Conservation (phyloP, 2,329 filamentous ascomycete genomes). For the Allantophomopsis lycopodina region DNA sequence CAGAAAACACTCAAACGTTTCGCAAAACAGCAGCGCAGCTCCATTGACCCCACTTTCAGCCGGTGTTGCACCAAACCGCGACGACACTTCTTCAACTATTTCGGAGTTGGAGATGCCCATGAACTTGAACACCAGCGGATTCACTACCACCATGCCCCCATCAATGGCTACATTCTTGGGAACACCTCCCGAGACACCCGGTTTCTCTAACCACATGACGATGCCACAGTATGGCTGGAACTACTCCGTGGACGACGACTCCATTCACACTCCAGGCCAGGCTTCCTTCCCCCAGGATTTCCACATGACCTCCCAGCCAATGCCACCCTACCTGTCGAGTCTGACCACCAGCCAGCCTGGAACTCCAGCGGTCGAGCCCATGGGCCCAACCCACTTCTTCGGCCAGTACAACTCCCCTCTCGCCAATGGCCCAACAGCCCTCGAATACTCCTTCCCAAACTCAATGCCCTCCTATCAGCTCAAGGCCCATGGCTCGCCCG, state of each 20-base stretch:
- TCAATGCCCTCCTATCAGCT: neutral
- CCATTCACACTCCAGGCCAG: constrained; percentile 3
- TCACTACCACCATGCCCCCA: neutral
- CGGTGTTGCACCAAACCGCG: neutral
- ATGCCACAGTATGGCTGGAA: constrained; percentile 1
- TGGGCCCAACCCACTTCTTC: neutral
- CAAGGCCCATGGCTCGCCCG: neutral
- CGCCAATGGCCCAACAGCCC: neutral
- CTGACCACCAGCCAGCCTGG: neutral
- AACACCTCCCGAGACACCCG: constrained; percentile 4
- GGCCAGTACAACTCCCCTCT: too few species aligned
- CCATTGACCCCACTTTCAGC: constrained; percentile 3
- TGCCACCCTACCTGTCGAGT: constrained; percentile 2
- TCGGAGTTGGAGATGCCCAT: neutral
- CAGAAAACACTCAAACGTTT: neutral
- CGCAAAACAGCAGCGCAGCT: neutral
- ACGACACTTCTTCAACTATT: neutral
- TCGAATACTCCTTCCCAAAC: neutral
- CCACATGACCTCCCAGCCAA: constrained; percentile 1
- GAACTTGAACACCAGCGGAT: neutral
- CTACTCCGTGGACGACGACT: constrained; percentile 1
- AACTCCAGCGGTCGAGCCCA: neutral
- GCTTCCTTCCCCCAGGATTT: constrained; percentile 1
- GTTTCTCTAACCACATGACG: neutral
- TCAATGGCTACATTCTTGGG: neutral